Evolutionary conservation across 2,329 filamentous ascomycete genomes (phyloP).

Genomic region (Fusarium buxicola): DNA sequence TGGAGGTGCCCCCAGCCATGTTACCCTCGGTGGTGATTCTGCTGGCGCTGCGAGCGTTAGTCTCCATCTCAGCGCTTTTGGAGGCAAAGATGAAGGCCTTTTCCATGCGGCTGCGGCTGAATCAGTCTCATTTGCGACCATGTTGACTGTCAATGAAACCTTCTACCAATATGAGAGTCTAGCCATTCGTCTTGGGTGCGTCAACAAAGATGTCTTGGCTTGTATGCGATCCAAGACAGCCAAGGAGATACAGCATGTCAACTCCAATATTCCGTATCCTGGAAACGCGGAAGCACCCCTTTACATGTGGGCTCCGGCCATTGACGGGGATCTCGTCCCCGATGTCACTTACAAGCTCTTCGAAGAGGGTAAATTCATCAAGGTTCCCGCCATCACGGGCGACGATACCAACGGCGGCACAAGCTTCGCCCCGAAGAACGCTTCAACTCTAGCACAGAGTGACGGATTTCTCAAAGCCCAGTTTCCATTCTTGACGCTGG

Average conservation of each 20-base stretch:
- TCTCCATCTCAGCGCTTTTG: constrained; percentile 70
- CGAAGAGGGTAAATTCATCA: constrained; percentile 61
- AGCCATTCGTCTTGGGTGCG: constrained; percentile 57
- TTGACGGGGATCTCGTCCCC: constrained; percentile 65
- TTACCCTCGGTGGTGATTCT: constrained; percentile 75
- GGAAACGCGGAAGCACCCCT: constrained; percentile 51
- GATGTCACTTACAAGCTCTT: constrained; percentile 64
- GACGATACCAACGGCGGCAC: constrained; percentile 56
- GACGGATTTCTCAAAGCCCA: constrained; percentile 51
- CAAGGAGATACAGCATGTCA: constrained; percentile 56
- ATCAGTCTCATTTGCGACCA: constrained; percentile 63
- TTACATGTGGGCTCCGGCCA: constrained; percentile 65
- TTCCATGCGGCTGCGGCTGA: constrained; percentile 65
- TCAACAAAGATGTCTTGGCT: constrained; percentile 52
- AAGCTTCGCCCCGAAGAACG: constrained; percentile 47
- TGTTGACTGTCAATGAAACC: constrained; percentile 59
- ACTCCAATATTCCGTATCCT: constrained; percentile 53
- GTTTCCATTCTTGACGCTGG: constrained; percentile 49
- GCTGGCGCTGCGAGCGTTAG: constrained; percentile 75
- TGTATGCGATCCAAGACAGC: constrained; percentile 60
- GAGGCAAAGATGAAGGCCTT: constrained; percentile 59
- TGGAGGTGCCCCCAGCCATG: constrained; percentile 75
- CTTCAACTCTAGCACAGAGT: constrained; percentile 49
- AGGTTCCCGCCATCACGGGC: constrained; percentile 63
- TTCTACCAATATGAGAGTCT: constrained; percentile 66